These are phyloP conservation scores for Xylariaceae sp. DNA, from an alignment of 2,329 filamentous ascomycete genomes.

Conservation along the genomic window DNA sequence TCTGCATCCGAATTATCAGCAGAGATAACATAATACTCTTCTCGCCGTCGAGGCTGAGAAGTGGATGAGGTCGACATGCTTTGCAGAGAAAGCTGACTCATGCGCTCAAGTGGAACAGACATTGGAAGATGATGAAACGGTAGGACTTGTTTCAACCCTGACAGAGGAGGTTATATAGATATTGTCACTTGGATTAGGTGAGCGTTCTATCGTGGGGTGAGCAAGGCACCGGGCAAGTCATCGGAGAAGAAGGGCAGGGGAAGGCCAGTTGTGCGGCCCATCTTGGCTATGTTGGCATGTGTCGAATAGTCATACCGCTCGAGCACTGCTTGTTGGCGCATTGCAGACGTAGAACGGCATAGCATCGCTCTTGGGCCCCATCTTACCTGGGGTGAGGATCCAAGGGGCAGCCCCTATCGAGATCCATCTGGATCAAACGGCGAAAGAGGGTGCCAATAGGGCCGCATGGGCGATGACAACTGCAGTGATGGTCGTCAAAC, in stretches of 20 bases:
- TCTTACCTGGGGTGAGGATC: slow-evolving; percentile 2
- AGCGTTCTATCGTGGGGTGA: background rate
- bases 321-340: background rate
- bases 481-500: background rate
- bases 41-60: slow-evolving; percentile 28
- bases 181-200: slow-evolving; percentile 10
- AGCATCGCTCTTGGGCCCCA: slow-evolving; percentile 7
- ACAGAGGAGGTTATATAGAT: slow-evolving; percentile 24
- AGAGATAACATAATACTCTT: slow-evolving; percentile 18
- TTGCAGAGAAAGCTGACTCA: slow-evolving; percentile 40
- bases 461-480: background rate
- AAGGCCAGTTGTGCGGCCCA: slow-evolving; percentile 24
- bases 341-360: background rate
- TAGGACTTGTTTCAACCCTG: slow-evolving; percentile 14
- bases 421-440: slow-evolving; percentile 5
- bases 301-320: slow-evolving; percentile 12
- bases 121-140: slow-evolving; percentile 28
- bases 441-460: background rate
- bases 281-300: slow-evolving; percentile 23
- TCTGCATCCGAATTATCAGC: slow-evolving; percentile 24
- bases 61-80: slow-evolving; percentile 36
- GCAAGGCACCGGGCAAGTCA: background rate
- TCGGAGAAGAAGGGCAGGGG: slow-evolving; percentile 14
- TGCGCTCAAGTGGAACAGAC: slow-evolving; percentile 30
- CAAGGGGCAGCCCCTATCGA: slow-evolving; percentile 8